Percentiles rank a stretch among this genome's conserved stretches.
phyloP scores from a whole-genome alignment of 2,329 filamentous ascomycete genomes.

The Rosellinia necatrix region DNA sequence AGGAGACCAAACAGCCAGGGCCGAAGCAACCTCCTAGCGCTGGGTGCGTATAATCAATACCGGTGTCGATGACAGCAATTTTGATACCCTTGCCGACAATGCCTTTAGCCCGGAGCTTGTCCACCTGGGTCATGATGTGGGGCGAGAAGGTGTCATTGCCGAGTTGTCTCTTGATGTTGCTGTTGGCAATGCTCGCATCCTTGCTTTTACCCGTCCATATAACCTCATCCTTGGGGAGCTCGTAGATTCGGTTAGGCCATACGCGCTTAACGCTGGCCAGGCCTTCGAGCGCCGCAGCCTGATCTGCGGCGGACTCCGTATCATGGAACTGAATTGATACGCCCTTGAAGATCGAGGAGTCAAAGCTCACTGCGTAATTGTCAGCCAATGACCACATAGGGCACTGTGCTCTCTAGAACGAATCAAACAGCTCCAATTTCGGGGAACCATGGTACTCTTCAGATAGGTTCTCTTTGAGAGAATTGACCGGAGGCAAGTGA shows the following conservation, averaged over 20 bases:
- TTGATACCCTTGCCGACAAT: conserved; percentile 57
- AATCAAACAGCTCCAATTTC: too few relatives aligned
- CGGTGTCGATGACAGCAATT: conserved; percentile 59
- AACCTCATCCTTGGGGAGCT: conserved; percentile 50
- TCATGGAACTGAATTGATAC: conserved; percentile 58
- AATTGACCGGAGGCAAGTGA: neutral
- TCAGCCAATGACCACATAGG: conserved; percentile 9
- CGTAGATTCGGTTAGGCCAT: conserved; percentile 53
- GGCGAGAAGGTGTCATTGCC: conserved; percentile 50
- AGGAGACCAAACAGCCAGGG: conserved; percentile 59
- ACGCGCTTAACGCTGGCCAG: conserved; percentile 53
- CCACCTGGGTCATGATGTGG: conserved; percentile 61
- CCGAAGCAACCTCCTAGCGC: conserved; percentile 69
- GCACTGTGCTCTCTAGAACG: too few relatives aligned
- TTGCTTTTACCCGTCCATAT: conserved; percentile 48
- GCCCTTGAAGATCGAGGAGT: conserved; percentile 59
- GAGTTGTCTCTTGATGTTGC: conserved; percentile 40
- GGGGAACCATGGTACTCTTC: neutral
- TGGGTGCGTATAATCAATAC: conserved; percentile 66
- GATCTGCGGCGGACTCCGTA: conserved; percentile 48
- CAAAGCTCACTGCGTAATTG: conserved; percentile 45
- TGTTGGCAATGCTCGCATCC: conserved; percentile 33
- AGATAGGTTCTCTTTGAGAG: neutral
- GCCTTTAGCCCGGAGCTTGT: conserved; percentile 55
- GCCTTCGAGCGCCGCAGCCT: conserved; percentile 47